phyloP scores from a whole-genome alignment of 2,329 filamentous ascomycete species.

The Aspergillus quadricinctus region DNA sequence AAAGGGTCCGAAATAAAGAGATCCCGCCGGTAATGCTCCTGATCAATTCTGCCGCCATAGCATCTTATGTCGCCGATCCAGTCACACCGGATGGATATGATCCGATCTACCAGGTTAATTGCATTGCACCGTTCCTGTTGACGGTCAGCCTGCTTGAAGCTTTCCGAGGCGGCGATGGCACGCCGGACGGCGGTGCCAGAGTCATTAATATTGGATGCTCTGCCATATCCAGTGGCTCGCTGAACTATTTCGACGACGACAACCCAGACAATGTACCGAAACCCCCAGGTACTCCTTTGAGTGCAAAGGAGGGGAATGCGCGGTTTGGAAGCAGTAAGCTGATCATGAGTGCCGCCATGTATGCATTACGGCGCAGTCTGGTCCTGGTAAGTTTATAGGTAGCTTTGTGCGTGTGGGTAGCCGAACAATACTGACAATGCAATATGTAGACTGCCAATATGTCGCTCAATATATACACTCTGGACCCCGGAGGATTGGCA shows the following conservation, averaged over 20 bases:
- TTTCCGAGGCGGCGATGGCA: constrained; percentile 31
- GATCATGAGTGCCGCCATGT: constrained; percentile 31
- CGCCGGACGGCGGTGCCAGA: constrained; percentile 26
- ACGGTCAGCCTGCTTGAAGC: constrained; percentile 33
- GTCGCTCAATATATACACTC: constrained; percentile 33
- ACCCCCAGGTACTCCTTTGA: constrained; percentile 22
- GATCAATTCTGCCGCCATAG: constrained; percentile 31
- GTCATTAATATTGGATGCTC: constrained; percentile 36
- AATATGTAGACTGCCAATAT: constrained; percentile 28
- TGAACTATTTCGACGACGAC: constrained; percentile 30
- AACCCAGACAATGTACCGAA: constrained; percentile 15
- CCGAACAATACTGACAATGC: not conserved
- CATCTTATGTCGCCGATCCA: constrained; percentile 30
- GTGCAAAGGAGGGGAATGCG: constrained; percentile 25
- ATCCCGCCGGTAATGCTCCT: constrained; percentile 33
- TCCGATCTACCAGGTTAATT: constrained; percentile 36
- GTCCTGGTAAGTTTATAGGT: constrained; percentile 23
- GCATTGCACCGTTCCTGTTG: constrained; percentile 33
- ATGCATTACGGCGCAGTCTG: constrained; percentile 34
- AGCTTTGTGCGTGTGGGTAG: not conserved
- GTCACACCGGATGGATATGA: constrained; percentile 32
- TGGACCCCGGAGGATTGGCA: constrained; percentile 30
- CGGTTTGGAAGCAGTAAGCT: constrained; percentile 36
- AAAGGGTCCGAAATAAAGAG: constrained; percentile 28
- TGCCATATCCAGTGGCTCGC: constrained; percentile 24